Conservation (phyloP, 169 alveolate species). For the Eimeria falciformis region DNA sequence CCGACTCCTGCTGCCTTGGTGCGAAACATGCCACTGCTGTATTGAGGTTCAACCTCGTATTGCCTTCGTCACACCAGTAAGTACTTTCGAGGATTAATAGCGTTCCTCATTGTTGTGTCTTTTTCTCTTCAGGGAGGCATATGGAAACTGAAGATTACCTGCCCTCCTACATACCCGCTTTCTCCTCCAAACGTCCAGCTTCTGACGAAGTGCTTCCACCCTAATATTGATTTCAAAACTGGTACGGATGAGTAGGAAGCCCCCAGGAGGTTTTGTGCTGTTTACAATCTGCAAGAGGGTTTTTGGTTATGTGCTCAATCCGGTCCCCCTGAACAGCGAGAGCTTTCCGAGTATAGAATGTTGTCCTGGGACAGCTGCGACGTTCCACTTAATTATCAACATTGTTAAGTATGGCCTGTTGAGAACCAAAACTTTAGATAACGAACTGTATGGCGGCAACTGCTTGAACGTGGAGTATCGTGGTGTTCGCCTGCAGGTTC, state of each 20-base stretch:
- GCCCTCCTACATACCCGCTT: constrained; percentile 95
- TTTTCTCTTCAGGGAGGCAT: constrained; percentile 85
- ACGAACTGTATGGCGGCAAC: not conserved
- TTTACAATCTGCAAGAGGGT: too few species aligned
- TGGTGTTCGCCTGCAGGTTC: constrained; percentile 86
- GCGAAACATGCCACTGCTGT: too few species aligned
- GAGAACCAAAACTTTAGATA: too few species aligned
- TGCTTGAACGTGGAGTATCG: not conserved
- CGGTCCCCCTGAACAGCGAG: not conserved
- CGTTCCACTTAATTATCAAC: too few species aligned
- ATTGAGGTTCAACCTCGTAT: too few species aligned
- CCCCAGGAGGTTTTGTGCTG: not conserved
- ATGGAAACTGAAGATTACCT: constrained; percentile 90
- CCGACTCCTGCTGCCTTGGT: too few species aligned
- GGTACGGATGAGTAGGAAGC: constrained; percentile 81
- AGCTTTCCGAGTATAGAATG: not conserved
- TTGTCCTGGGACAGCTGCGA: not conserved
- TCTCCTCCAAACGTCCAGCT: constrained; percentile 95
- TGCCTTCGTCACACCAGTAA: too few species aligned
- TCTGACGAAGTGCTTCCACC: constrained; percentile 96
- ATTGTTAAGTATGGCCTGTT: too few species aligned
- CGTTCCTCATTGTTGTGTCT: not conserved
- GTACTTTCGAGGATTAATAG: too few species aligned
- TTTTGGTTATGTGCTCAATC: too few species aligned
- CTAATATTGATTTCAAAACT: constrained; percentile 95